Evolutionary conservation across 148 eudicot species (phyloP), one percentile per base, ranked within the genome.

Genomic region (Amaranthus cruentus): DNA sequence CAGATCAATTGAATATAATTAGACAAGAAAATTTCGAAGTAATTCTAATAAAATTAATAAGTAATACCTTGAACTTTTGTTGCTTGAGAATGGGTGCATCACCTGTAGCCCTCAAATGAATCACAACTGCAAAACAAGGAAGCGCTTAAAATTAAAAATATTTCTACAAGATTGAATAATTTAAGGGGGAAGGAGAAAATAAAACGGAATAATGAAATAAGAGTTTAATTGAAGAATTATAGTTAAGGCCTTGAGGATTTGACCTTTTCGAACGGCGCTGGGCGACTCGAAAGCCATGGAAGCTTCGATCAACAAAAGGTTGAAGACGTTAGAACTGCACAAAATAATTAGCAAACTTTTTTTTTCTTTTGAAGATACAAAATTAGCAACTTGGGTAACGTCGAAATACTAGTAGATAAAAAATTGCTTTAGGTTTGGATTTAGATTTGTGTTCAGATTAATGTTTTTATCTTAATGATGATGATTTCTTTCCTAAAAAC

Each of bases 81-180:
- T 95, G 97, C 83, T 91, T 95, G 74, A 95, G 96, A 76, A 95
- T 95, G 21, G 98, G 98, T 53, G 98, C 98, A 66, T 91, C 98
- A 10, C 98, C 98, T 42, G 96, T 90, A 52, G 97, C 96, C 70
- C 97, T 85, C 13, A 94, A 78, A 79, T 91, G 95, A 60, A 95
- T 86, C 42, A 93, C 96, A 73, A 93, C 98, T 93, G 86, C 83
- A 82, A 15, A 3, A 13, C 50, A 58, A 28, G 38, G 38, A 28
- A 28, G 38, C 38, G 38, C 38, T 28, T 18, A 28, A 10, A 42
- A 38, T 13, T 6, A 61, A 6, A 13, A 46, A 68, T 2, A 68
- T 7, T 28, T 28, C 38, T 28, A 38, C 5, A 18, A 54, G 2
- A 28, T 12, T 18, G 44, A 59, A 54, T 6, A 55, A 55, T 53